Conservation (phyloP, 495 filamentous ascomycete species). For the Xylaria curta region DNA sequence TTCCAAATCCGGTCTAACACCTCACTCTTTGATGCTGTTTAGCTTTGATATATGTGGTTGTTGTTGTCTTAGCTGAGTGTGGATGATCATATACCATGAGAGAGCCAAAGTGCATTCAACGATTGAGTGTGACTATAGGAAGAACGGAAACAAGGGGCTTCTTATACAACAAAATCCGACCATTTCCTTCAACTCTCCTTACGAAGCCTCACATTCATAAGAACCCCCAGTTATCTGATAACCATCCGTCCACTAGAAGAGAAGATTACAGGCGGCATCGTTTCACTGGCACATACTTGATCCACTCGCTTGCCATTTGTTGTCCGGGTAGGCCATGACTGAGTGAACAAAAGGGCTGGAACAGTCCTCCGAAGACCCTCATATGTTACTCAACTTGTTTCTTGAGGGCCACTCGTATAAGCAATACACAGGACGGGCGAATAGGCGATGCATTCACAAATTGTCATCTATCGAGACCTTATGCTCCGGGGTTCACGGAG, state of each 20-base stretch:
- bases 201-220: conserved; percentile 21
- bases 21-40: conserved; percentile 8
- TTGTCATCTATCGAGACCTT: conserved; percentile 20
- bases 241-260: conserved; percentile 8
- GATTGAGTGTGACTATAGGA: not conserved
- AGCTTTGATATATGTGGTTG: not conserved
- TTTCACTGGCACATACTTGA: conserved; percentile 21
- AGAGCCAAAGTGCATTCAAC: conserved; percentile 12
- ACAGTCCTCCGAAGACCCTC: conserved; percentile 11
- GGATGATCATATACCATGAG: conserved; percentile 12
- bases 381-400: conserved; percentile 13
- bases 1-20: not conserved
- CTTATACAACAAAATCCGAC: conserved; percentile 19
- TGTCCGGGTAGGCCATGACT: conserved; percentile 11
- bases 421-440: conserved; percentile 15
- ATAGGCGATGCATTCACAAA: conserved; percentile 20
- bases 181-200: conserved; percentile 9
- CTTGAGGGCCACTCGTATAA: conserved; percentile 13
- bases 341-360: conserved; percentile 14
- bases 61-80: conserved; percentile 3
- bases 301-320: conserved; percentile 24
- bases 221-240: not conserved
- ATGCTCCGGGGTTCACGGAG: not conserved
- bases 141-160: conserved; percentile 12
- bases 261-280: conserved; percentile 16